Evolutionary conservation across 345 rosid genomes (phyloP).

Genomic region (Reutealis trisperma): DNA sequence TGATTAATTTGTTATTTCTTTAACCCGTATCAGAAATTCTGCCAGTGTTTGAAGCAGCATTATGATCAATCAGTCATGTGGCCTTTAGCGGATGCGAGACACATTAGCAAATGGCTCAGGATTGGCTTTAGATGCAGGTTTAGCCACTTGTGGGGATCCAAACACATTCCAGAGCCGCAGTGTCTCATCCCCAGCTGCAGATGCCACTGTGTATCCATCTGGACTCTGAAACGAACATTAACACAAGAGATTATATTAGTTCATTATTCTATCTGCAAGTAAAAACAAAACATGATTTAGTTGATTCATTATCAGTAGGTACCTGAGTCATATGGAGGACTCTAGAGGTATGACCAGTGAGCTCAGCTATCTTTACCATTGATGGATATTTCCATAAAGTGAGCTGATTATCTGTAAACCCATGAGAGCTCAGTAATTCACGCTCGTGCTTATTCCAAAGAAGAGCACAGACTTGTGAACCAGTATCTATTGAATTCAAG

Average conservation of each 20-base stretch:
- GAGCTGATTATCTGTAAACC: slow-evolving; percentile 47
- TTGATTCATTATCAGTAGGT: neutral
- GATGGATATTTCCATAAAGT: slow-evolving; percentile 54
- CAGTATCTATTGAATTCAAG: slow-evolving; percentile 34
- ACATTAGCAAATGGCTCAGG: slow-evolving; percentile 7
- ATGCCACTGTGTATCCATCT: slow-evolving; percentile 65
- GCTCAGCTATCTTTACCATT: slow-evolving; percentile 51
- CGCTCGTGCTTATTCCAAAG: slow-evolving; percentile 54
- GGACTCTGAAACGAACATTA: slow-evolving; percentile 41
- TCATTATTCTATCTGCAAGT: neutral
- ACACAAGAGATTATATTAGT: neutral
- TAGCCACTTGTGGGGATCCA: slow-evolving; percentile 54
- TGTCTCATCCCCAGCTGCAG: slow-evolving; percentile 71
- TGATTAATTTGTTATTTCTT: no score
- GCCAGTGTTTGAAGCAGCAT: no score
- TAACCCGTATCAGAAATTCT: neutral
- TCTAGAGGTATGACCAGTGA: slow-evolving; percentile 44
- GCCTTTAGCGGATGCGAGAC: slow-evolving; percentile 7
- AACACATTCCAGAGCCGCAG: slow-evolving; percentile 65
- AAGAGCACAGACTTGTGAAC: slow-evolving; percentile 48
- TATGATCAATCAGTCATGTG: no score
- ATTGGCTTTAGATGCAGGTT: slow-evolving; percentile 37
- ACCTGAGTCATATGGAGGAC: slow-evolving; percentile 47
- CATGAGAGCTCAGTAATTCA: slow-evolving; percentile 53
- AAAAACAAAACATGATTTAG: neutral